A percentile compares a stretch with the other conserved stretches of the same genome.
Conservation (phyloP, 257 asterid genomes). For the Vinca minor region DNA sequence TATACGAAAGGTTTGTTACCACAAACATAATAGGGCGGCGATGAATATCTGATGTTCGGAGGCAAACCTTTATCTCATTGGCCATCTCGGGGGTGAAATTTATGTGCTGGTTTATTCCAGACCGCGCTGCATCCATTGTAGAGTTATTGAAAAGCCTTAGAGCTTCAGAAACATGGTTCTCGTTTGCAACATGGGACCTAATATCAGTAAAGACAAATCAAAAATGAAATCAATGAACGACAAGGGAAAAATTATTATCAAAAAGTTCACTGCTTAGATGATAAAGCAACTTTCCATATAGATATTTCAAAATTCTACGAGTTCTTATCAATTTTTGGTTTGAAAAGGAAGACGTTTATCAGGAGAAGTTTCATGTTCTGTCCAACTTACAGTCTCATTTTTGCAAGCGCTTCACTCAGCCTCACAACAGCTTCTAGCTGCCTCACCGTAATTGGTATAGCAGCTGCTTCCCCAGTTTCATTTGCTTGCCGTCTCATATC, state of each 20-base stretch:
- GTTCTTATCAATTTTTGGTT: background rate
- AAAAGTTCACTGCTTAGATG: no score
- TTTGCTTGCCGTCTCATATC: conserved; percentile 91
- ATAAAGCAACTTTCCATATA: no score
- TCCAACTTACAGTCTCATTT: conserved; percentile 80
- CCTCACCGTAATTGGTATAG: conserved; percentile 94
- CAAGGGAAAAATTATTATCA: no score
- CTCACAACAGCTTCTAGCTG: conserved; percentile 96
- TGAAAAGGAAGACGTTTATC: background rate
- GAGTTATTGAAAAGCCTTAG: conserved; percentile 72
- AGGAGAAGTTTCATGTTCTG: background rate
- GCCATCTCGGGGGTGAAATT: conserved; percentile 83
- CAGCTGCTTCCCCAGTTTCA: conserved; percentile 84
- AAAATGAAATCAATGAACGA: no score
- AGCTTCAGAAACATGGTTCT: conserved; percentile 83
- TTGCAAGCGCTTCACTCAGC: conserved; percentile 90
- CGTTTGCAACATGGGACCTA: conserved; percentile 76
- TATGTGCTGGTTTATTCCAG: conserved; percentile 77
- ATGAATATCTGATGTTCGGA: background rate
- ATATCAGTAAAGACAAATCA: no score
- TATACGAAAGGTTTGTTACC: no score
- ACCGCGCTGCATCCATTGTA: conserved; percentile 93
- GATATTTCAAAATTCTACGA: no score
- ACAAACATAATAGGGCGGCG: no score
- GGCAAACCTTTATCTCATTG: conserved; percentile 72